phyloP scores from a whole-genome alignment of 164 flowering plant species.

The Berberis vulgaris region DNA sequence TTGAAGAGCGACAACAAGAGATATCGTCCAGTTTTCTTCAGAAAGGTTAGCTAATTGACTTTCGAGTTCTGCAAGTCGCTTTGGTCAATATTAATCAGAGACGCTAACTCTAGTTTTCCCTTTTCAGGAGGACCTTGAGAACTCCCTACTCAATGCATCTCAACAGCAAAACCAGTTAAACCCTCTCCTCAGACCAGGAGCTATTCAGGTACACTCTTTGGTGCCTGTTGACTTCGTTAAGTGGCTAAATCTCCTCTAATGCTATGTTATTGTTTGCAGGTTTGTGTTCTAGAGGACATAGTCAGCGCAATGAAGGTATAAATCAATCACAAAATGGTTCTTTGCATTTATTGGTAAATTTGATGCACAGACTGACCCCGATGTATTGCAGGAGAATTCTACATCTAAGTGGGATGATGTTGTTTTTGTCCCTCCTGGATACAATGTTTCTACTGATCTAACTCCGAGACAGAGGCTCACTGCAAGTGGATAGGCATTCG shows the following conservation, averaged over 20 bases:
- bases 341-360: not conserved
- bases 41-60: conserved; percentile 51
- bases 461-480: conserved; percentile 12
- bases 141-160: conserved; percentile 61
- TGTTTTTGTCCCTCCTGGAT: conserved; percentile 90
- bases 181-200: conserved; percentile 61
- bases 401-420: conserved; percentile 64
- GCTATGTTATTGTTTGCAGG: conserved; percentile 27
- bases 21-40: conserved; percentile 82
- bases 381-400: conserved; percentile 46
- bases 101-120: not conserved
- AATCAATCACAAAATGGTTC: not conserved
- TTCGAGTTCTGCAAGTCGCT: not conserved
- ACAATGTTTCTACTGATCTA: conserved; percentile 53
- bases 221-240: not conserved
- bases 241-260: not conserved
- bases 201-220: conserved; percentile 48
- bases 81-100: not conserved
- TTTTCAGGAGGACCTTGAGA: conserved; percentile 79
- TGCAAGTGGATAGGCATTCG: conserved; percentile 8
- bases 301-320: conserved; percentile 72
- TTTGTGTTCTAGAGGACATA: conserved; percentile 73
- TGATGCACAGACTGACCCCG: not conserved
- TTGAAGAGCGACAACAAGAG: conserved; percentile 53
- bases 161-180: conserved; percentile 40